phyloP scores from a whole-genome alignment of 495 filamentous ascomycete species.

The Penicillium fimorum region DNA sequence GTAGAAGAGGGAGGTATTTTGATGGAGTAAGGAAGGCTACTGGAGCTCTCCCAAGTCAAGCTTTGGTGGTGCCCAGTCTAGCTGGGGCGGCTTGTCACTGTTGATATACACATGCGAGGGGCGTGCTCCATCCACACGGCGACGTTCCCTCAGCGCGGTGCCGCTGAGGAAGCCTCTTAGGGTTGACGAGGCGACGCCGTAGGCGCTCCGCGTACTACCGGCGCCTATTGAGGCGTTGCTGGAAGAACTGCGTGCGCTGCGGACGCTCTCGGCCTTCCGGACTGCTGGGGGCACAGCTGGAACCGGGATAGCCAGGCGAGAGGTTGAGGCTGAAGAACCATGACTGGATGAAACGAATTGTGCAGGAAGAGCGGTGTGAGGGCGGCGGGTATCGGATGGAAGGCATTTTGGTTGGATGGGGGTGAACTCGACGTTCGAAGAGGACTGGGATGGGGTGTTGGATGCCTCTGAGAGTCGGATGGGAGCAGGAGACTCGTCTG shows the following conservation, averaged over 20 bases:
- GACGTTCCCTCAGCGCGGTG: constrained; percentile 33
- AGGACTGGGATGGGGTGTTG: not conserved
- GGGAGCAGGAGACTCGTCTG: constrained; percentile 17
- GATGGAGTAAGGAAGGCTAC: constrained; percentile 12
- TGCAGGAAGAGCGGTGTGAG: constrained; percentile 26
- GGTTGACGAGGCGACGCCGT: constrained; percentile 42
- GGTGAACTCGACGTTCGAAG: constrained; percentile 2
- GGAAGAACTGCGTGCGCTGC: constrained; percentile 40
- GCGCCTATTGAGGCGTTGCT: constrained; percentile 43
- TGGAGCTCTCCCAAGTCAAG: constrained; percentile 39
- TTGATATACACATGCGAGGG: constrained; percentile 32
- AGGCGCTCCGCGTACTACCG: constrained; percentile 41
- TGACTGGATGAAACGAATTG: constrained; percentile 32
- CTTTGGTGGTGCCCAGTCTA: constrained; percentile 46
- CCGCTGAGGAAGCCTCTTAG: constrained; percentile 40
- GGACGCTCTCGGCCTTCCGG: constrained; percentile 39
- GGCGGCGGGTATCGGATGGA: constrained; percentile 23
- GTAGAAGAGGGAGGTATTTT: not conserved
- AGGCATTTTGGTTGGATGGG: constrained; percentile 4
- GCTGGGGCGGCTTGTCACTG: constrained; percentile 36
- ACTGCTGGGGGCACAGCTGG: constrained; percentile 33
- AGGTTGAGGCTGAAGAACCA: constrained; percentile 19
- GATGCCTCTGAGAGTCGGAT: constrained; percentile 3
- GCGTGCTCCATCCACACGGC: constrained; percentile 34
- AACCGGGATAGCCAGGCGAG: constrained; percentile 38